phyloP scores from a whole-genome alignment of 2,329 filamentous ascomycete genomes.

The Fragosphaeria purpurea region DNA sequence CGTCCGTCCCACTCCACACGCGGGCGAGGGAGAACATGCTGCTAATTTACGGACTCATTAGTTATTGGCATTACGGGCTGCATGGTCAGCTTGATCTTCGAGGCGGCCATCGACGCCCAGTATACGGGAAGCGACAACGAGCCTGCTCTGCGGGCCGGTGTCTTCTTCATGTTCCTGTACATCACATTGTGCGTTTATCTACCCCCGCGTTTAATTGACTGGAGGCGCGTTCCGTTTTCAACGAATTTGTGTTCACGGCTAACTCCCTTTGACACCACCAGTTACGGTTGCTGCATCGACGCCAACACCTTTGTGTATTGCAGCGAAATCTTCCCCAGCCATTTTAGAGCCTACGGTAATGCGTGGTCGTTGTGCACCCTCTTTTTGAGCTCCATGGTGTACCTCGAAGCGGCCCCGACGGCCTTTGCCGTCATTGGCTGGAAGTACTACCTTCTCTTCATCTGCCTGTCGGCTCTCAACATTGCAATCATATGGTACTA shows the following conservation, averaged over 20 bases:
- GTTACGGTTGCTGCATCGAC: slow-evolving; percentile 3
- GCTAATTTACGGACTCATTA: not conserved
- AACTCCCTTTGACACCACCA: too few relatives aligned
- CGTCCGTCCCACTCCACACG: not conserved
- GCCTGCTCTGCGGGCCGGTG: slow-evolving; percentile 1
- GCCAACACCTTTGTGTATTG: slow-evolving; percentile 4
- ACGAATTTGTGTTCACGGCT: too few relatives aligned
- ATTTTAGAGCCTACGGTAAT: slow-evolving; percentile 2
- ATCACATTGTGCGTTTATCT: not conserved
- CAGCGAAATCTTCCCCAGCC: slow-evolving; percentile 7
- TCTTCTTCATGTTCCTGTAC: slow-evolving; percentile 5
- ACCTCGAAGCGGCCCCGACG: not conserved
- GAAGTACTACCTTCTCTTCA: slow-evolving; percentile 4
- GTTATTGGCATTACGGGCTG: slow-evolving; percentile 2
- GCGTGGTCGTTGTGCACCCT: slow-evolving; percentile 2
- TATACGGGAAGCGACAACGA: not conserved
- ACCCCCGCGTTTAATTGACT: too few relatives aligned
- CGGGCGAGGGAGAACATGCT: too few relatives aligned
- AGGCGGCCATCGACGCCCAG: not conserved
- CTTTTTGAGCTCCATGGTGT: slow-evolving; percentile 1
- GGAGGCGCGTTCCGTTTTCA: too few relatives aligned
- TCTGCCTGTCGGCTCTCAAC: slow-evolving; percentile 1
- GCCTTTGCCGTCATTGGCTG: slow-evolving; percentile 1
- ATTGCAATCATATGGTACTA: not conserved
- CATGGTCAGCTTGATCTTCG: not conserved